Evolutionary conservation across 2,329 filamentous ascomycete species (phyloP).

Genomic region (Aureobasidium sp.): DNA sequence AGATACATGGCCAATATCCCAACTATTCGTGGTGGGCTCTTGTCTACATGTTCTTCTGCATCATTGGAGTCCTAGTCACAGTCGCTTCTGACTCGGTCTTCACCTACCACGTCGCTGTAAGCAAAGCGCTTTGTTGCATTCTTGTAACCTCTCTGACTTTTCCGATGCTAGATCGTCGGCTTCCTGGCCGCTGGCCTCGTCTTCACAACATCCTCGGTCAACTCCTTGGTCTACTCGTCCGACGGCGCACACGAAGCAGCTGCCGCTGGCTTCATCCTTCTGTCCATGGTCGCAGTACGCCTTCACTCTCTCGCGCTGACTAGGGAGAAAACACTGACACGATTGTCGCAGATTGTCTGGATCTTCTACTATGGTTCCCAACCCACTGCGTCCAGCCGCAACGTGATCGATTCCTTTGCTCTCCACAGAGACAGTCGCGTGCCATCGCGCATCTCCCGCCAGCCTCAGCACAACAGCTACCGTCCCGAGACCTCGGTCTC

Average conservation of each 20-base stretch:
- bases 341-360: conserved; percentile 70
- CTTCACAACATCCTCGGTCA: conserved; percentile 77
- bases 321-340: background rate
- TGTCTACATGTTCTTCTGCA: conserved; percentile 77
- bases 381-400: conserved; percentile 75
- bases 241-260: conserved; percentile 69
- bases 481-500: conserved; percentile 81
- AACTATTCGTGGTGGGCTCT: conserved; percentile 91
- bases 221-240: conserved; percentile 72
- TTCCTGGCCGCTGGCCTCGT: conserved; percentile 80
- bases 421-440: conserved; percentile 72
- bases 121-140: conserved; percentile 22
- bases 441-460: conserved; percentile 57
- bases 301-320: background rate
- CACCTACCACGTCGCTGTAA: conserved; percentile 81
- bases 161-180: conserved; percentile 60
- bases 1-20: conserved; percentile 56
- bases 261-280: conserved; percentile 84
- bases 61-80: conserved; percentile 71
- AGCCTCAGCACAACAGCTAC: conserved; percentile 62
- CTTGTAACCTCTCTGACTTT: background rate
- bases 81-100: conserved; percentile 77
- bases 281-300: conserved; percentile 87
- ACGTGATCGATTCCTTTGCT: conserved; percentile 92
- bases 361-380: conserved; percentile 98